phyloP scores from a whole-genome alignment of 2,329 filamentous ascomycete species.

The Alternaria infectoria region DNA sequence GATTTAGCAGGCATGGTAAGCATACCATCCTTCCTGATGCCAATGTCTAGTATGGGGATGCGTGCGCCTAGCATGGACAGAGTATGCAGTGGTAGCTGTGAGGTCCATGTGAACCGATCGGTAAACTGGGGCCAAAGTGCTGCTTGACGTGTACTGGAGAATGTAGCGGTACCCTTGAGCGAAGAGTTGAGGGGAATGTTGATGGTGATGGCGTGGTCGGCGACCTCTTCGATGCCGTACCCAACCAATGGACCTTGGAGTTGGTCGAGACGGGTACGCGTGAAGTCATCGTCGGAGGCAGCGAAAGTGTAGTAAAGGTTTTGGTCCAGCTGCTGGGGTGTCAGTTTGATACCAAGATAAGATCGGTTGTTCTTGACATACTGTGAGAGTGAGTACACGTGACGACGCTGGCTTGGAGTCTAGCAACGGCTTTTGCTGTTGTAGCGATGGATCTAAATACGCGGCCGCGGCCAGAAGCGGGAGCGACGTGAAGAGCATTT shows the following conservation, averaged over 20 bases:
- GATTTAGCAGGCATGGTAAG: constrained; percentile 9
- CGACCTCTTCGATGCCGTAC: neutral
- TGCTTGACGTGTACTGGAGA: neutral
- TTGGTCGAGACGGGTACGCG: neutral
- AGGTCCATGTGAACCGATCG: neutral
- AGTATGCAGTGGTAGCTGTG: neutral
- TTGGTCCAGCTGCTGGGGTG: constrained; percentile 6
- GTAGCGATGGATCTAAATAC: constrained; percentile 3
- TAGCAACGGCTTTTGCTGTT: constrained; percentile 13
- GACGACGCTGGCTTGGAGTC: neutral
- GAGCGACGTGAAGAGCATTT: neutral
- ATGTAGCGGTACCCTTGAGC: neutral
- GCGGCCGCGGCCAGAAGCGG: neutral
- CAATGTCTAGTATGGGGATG: constrained; percentile 15
- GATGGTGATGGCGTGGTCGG: neutral
- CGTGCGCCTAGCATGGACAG: neutral
- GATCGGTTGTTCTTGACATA: neutral
- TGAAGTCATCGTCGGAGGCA: neutral
- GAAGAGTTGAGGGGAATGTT: constrained; percentile 5
- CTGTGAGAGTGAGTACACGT: neutral
- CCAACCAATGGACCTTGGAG: no score
- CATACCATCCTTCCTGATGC: constrained; percentile 24
- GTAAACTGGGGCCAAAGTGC: neutral
- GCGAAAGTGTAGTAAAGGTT: constrained; percentile 8
- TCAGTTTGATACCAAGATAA: neutral